Base-by-base conservation (phyloP, 176 grass and related monocot genomes). In the Saccharum officinarum region DNA sequence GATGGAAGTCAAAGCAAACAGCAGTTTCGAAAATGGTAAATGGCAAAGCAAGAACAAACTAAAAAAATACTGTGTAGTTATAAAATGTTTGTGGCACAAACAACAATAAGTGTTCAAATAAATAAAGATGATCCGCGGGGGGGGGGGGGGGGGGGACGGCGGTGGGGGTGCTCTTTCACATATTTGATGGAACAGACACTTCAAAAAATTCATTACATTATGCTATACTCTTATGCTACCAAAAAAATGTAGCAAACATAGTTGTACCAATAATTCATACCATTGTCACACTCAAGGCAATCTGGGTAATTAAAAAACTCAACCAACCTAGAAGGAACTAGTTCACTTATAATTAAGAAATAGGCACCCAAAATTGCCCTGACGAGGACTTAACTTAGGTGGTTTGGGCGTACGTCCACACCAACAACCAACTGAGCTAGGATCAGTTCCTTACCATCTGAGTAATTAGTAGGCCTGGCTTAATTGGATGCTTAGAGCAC, bases 201-300 rank as follows among this genome's bases (percentile, higher is more conserved):
- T n/a, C n/a, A n/a, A n/a, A n/a, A n/a, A n/a, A n/a, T n/a, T n/a
- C n/a, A n/a, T n/a, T 40, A 57, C 23, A 76, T 25, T 7, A 46
- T 46, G 16, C 16, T 41, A 15, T 47, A 7, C 59, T 39, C 26
- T 75, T 69, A 47, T 14, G 6, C 10, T 75, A 74, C 25, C 57
- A 61, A 5, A 41, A 41, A 74, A 55, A 5, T 8, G 42, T 74
- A 30, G 13, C 76, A 59, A 34, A 30, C 39, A 60, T n/a, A 77
- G 64, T 2, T 47, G 59, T 61, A 80, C 20, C 36, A n/a, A 30
- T 74, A 79, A 67, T 17, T 59, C 23, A 88, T 50, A 66, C 14
- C 10, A 30, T 84, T 73, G 4, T 17, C 55, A 67, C 64, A 80
- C 59, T 83, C 68, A 69, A 69, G 64, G n/a, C 18, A 80, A 69